These are phyloP conservation scores for Daldinia grandis DNA, from an alignment of 495 filamentous ascomycete species.

Conservation along the genomic window DNA sequence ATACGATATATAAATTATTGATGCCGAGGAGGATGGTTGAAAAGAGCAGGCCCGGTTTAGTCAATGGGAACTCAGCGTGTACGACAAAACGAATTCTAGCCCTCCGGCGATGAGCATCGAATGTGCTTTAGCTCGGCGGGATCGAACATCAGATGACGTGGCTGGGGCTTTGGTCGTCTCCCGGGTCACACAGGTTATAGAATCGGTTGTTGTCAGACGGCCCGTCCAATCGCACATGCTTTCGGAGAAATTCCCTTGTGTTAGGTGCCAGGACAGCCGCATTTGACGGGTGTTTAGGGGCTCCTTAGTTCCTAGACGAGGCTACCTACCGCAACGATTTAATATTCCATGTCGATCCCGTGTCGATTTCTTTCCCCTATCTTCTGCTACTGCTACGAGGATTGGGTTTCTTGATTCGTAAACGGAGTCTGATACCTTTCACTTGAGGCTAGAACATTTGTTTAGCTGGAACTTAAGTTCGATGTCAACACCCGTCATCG, in stretches of 20 bases:
- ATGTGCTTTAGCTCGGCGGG: conserved; percentile 6
- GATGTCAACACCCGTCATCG: background rate
- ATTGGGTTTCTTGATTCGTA: background rate
- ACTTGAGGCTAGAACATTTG: background rate
- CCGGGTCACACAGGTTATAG: conserved; percentile 6
- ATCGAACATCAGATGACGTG: conserved; percentile 45
- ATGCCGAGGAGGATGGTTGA: background rate
- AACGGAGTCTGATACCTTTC: background rate
- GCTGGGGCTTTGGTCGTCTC: conserved; percentile 24
- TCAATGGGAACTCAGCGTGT: background rate
- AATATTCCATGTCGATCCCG: background rate
- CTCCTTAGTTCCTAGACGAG: background rate
- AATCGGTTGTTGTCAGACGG: conserved; percentile 25
- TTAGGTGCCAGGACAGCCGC: conserved; percentile 19
- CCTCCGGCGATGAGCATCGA: conserved; percentile 5
- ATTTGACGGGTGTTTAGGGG: conserved; percentile 10
- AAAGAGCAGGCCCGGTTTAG: background rate
- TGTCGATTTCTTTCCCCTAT: background rate
- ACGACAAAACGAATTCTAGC: background rate
- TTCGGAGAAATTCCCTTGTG: conserved; percentile 20
- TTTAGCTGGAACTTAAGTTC: background rate
- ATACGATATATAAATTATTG: background rate
- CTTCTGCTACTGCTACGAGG: background rate
- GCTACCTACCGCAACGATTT: background rate
- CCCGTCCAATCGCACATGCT: conserved; percentile 23